phyloP scores from a whole-genome alignment of 176 grass and related monocot species.

The Rhynchospora tenuis region DNA sequence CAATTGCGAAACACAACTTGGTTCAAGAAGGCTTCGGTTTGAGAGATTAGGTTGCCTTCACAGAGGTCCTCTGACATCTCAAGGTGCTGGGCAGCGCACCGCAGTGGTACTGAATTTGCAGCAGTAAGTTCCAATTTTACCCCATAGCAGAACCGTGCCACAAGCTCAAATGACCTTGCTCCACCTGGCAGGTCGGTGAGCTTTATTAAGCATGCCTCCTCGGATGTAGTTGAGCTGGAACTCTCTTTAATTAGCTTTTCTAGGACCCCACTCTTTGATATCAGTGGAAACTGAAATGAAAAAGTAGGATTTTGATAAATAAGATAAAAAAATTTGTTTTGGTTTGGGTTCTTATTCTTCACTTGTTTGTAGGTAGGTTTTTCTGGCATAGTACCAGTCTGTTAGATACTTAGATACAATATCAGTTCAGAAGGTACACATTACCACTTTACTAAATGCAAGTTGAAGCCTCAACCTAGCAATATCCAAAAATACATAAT shows the following conservation, averaged over 20 bases:
- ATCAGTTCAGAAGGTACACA: neutral
- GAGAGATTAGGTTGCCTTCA: conserved; percentile 74
- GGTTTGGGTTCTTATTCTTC: neutral
- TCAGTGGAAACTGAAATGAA: conserved; percentile 63
- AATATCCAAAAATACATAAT: conserved; percentile 2
- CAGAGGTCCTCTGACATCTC: conserved; percentile 76
- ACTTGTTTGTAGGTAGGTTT: neutral
- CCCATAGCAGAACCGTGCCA: conserved; percentile 85
- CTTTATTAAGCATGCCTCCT: conserved; percentile 48
- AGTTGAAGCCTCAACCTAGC: neutral
- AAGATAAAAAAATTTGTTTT: conserved; percentile 4
- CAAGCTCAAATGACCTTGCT: conserved; percentile 79
- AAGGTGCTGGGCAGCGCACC: conserved; percentile 70
- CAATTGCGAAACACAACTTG: conserved; percentile 65
- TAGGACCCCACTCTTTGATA: conserved; percentile 68
- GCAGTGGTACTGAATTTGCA: conserved; percentile 59
- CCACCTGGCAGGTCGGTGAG: conserved; percentile 60
- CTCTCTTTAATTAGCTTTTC: conserved; percentile 60
- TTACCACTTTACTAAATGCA: neutral
- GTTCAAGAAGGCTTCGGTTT: conserved; percentile 74
- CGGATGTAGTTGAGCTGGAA: conserved; percentile 24
- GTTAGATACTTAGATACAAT: neutral
- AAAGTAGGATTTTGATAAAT: neutral
- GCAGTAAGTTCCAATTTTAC: conserved; percentile 78
- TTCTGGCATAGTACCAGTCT: neutral